Evolutionary conservation across 2,329 filamentous ascomycete genomes (phyloP).

Genomic region (Alternaria novae-zelandiae): DNA sequence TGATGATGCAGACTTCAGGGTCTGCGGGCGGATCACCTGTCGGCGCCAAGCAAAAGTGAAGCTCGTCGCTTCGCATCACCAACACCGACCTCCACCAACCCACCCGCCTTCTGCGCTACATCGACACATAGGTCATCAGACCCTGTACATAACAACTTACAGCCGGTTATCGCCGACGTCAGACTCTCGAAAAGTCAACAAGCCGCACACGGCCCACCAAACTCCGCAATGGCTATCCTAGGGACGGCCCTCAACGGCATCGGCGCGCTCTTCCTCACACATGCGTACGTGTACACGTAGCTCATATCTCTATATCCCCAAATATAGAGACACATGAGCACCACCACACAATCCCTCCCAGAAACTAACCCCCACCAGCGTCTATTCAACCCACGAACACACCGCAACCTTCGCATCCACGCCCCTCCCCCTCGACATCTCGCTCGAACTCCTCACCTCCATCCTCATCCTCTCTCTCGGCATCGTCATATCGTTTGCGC

Average conservation of each 20-base stretch:
- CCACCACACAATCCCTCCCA: fast-evolving
- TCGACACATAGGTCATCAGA: not conserved
- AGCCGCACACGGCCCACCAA: not conserved
- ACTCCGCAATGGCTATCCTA: conserved; percentile 68
- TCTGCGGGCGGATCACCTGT: not conserved
- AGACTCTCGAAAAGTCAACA: not conserved
- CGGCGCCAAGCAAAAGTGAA: conserved; percentile 18
- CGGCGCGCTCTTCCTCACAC: conserved; percentile 79
- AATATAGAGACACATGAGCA: not conserved
- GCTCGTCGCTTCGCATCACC: conserved; percentile 17
- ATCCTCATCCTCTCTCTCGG: conserved; percentile 82
- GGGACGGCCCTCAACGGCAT: conserved; percentile 74
- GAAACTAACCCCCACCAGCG: conserved; percentile 61
- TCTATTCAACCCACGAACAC: conserved; percentile 96
- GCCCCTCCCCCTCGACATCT: conserved; percentile 80
- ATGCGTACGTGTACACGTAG: conserved; percentile 71
- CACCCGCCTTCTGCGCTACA: not conserved
- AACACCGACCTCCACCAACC: conserved; percentile 1
- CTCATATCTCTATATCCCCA: not conserved
- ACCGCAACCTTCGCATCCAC: conserved; percentile 68
- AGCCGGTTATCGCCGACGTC: conserved; percentile 3
- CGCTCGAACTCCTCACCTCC: conserved; percentile 81
- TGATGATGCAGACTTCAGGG: not conserved
- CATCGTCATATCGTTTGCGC: conserved; percentile 77
- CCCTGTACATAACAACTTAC: not conserved